Evolutionary conservation across 2,329 filamentous ascomycete species (phyloP).

Genomic region (Diaporthe capsici): DNA sequence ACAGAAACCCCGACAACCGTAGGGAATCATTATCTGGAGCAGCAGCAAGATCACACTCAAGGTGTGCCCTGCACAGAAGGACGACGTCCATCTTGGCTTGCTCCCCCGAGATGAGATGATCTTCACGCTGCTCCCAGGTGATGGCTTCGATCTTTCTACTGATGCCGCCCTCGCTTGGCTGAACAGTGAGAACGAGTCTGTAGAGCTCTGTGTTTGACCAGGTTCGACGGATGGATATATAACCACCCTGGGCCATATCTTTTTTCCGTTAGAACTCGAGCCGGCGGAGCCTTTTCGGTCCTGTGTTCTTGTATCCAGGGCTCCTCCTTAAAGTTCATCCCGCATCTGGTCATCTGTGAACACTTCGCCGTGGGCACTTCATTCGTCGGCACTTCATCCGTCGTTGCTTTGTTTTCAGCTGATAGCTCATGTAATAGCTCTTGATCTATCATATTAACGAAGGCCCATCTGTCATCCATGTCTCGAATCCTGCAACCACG

Average conservation of each 20-base stretch:
- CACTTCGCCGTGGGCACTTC: neutral
- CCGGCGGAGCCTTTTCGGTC: slow-evolving; percentile 4
- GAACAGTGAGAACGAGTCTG: slow-evolving; percentile 19
- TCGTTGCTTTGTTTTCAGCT: neutral
- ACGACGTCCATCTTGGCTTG: neutral
- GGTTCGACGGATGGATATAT: slow-evolving; percentile 19
- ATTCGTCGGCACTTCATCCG: neutral
- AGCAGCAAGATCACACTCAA: slow-evolving; percentile 16
- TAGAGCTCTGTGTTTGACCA: slow-evolving; percentile 30
- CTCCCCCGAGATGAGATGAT: neutral
- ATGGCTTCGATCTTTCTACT: neutral
- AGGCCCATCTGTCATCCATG: slow-evolving; percentile 28
- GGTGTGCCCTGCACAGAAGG: slow-evolving; percentile 15
- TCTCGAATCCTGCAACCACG: neutral
- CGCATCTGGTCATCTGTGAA: neutral
- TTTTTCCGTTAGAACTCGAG: neutral
- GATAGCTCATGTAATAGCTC: slow-evolving; percentile 6
- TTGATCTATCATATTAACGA: slow-evolving; percentile 9
- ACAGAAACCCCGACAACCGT: neutral
- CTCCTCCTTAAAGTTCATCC: neutral
- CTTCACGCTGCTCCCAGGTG: neutral
- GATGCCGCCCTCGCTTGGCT: neutral
- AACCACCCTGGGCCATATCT: neutral
- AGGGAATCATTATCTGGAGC: neutral
- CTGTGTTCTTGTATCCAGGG: neutral